Conservation (phyloP, 352 stramenopile genomes). For the Phytophthora pluvialis region DNA sequence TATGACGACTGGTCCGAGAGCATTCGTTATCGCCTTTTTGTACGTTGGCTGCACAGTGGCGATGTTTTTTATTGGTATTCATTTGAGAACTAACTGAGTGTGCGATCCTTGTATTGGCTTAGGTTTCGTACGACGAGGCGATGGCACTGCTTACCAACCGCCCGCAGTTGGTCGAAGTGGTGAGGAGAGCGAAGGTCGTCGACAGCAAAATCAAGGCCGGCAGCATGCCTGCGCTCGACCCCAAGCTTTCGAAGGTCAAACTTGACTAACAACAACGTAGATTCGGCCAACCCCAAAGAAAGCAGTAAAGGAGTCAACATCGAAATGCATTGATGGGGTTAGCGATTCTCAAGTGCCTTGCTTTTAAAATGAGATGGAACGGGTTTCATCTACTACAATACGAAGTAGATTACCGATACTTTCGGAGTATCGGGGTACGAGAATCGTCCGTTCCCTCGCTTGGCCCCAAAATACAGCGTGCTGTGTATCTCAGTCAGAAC, state of each 20-base stretch:
- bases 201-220: background rate
- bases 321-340: no score
- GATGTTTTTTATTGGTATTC: background rate
- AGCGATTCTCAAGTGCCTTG: no score
- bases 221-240: background rate
- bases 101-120: background rate
- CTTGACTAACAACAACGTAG: background rate
- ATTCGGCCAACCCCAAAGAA: no score
- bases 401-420: no score
- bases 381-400: no score
- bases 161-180: slow-evolving; percentile 7
- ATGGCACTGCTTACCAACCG: slow-evolving; percentile 3
- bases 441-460: slow-evolving; percentile 37
- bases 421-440: slow-evolving; percentile 46
- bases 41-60: slow-evolving; percentile 1
- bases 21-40: slow-evolving; percentile 24
- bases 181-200: background rate
- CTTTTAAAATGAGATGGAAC: no score
- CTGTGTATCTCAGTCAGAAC: no score
- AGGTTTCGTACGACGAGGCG: slow-evolving; percentile 25
- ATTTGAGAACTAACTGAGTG: background rate
- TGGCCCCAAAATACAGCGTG: slow-evolving; percentile 28
- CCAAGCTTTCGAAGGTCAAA: background rate
- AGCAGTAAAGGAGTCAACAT: no score
- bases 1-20: slow-evolving; percentile 31